Evolutionary conservation across 1,284 basidiomycete genomes (phyloP).

Genomic region (Termitomyces sp.): DNA sequence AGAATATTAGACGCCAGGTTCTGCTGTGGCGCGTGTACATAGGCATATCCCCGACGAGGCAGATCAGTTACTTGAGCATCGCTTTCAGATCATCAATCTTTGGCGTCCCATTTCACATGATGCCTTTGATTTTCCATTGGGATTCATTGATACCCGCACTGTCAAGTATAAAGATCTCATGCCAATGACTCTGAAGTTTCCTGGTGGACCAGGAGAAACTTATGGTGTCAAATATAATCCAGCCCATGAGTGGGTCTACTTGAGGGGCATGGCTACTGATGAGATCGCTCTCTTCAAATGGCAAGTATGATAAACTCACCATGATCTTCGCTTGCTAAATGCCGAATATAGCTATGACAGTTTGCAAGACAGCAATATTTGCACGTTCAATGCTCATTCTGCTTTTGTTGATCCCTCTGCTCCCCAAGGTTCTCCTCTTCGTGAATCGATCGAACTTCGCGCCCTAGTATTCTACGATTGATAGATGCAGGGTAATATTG

Average conservation of each 20-base stretch:
- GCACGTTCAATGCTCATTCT: constrained; percentile 41
- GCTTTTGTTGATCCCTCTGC: constrained; percentile 41
- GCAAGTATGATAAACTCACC: constrained; percentile 27
- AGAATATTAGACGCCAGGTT: constrained; percentile 43
- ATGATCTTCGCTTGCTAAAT: background rate
- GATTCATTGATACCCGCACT: constrained; percentile 49
- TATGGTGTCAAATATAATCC: constrained; percentile 43
- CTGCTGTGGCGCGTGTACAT: constrained; percentile 39
- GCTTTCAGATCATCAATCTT: constrained; percentile 6
- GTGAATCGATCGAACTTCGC: constrained; percentile 49
- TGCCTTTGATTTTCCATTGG: constrained; percentile 49
- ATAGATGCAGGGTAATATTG: background rate
- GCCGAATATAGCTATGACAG: constrained; percentile 27
- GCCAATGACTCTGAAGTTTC: constrained; percentile 39
- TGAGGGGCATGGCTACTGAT: constrained; percentile 47
- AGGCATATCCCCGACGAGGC: constrained; percentile 43
- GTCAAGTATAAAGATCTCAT: constrained; percentile 42
- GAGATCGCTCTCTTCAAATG: constrained; percentile 57
- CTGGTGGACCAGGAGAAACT: constrained; percentile 47
- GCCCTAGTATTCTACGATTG: constrained; percentile 45
- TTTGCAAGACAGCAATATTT: constrained; percentile 32
- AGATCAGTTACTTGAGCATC: background rate
- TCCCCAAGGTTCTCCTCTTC: constrained; percentile 36
- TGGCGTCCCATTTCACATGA: constrained; percentile 31
- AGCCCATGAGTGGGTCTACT: constrained; percentile 52